Evolutionary conservation across 495 filamentous ascomycete species (phyloP).

Genomic region (Coniosporium apollinis): DNA sequence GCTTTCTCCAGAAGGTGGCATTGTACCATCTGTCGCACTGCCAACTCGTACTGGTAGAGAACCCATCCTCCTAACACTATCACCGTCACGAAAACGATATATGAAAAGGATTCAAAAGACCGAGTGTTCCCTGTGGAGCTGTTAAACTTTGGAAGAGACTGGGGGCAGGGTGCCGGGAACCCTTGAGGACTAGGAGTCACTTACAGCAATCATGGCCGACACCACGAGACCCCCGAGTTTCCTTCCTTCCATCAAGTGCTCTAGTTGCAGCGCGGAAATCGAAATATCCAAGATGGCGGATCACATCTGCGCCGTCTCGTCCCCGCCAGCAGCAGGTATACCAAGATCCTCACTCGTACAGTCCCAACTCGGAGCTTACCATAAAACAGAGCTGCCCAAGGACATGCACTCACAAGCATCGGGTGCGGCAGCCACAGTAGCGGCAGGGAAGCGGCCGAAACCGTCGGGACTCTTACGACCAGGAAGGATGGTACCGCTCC

Average conservation of each 20-base stretch:
- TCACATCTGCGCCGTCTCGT: conserved; percentile 46
- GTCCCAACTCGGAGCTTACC: conserved; percentile 3
- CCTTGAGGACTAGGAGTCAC: neutral
- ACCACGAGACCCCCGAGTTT: conserved; percentile 46
- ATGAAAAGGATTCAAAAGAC: neutral
- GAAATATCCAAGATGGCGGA: conserved; percentile 88
- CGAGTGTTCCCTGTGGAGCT: neutral
- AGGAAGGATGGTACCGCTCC: too few species aligned
- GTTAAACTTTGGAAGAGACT: conserved; percentile 1
- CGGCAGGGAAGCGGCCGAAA: too few species aligned
- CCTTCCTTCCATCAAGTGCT: conserved; percentile 91
- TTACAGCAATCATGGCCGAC: conserved; percentile 22
- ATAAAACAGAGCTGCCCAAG: neutral
- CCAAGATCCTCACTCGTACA: conserved; percentile 3
- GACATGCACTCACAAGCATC: too few species aligned
- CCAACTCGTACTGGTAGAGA: neutral
- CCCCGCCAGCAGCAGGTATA: conserved; percentile 6
- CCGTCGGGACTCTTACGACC: too few species aligned
- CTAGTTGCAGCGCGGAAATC: conserved; percentile 66
- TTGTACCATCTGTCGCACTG: conserved; percentile 1
- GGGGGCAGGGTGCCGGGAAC: neutral
- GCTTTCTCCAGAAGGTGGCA: neutral
- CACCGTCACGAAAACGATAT: too few species aligned
- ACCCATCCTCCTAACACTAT: neutral
- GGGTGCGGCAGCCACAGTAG: too few species aligned